These are phyloP conservation scores for Skeletonema marinoi DNA, from an alignment of 108 stramenopile species.

Conservation along the genomic window DNA sequence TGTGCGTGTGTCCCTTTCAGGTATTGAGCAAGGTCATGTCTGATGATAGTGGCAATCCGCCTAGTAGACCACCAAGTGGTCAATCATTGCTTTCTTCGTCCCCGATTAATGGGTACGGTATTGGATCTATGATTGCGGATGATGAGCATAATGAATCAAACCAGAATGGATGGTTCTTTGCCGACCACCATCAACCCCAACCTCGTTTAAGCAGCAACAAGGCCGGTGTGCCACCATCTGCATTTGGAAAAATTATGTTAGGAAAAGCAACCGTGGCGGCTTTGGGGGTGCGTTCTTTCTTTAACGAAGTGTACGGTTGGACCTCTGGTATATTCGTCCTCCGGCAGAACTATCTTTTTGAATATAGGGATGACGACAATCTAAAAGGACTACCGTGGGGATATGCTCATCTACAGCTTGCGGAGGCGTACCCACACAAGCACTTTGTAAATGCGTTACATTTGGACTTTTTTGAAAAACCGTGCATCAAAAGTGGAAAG, in stretches of 20 bases:
- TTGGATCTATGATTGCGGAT: constrained; percentile 38
- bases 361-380: constrained; percentile 56
- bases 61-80: constrained; percentile 7
- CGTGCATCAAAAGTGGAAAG: constrained; percentile 71
- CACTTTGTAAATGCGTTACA: constrained; percentile 70
- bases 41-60: constrained; percentile 11
- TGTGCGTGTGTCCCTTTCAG: constrained; percentile 67
- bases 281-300: constrained; percentile 43
- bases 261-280: constrained; percentile 68
- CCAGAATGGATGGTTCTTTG: constrained; percentile 47
- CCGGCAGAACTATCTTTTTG: constrained; percentile 81
- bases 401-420: constrained; percentile 70
- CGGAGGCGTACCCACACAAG: constrained; percentile 48
- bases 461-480: constrained; percentile 76
- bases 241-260: constrained; percentile 61
- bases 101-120: constrained; percentile 22
- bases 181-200: constrained; percentile 38
- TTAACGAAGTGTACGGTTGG: constrained; percentile 60
- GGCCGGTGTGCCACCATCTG: constrained; percentile 11
- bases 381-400: constrained; percentile 64
- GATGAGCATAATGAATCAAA: constrained; percentile 13
- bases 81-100: neutral
- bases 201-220: constrained; percentile 14
- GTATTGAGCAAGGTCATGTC: constrained; percentile 57
- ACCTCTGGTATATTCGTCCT: constrained; percentile 62